Evolutionary conservation across 2,329 filamentous ascomycete genomes (phyloP).

Genomic region (Lachnellula willkommii): DNA sequence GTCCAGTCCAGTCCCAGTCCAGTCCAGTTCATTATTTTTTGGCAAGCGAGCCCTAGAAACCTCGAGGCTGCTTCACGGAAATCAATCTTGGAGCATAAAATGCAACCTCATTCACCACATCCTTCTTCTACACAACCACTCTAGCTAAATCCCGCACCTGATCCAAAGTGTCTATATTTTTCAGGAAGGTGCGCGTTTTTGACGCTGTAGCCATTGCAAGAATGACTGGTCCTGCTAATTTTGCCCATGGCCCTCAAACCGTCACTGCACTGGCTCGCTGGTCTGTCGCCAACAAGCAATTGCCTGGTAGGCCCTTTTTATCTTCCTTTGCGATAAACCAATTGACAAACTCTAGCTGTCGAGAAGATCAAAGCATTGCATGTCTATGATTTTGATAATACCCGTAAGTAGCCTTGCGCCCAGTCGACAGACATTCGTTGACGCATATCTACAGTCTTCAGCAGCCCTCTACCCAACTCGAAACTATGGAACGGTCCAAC

Average conservation of each 20-base stretch:
- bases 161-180: constrained; percentile 15
- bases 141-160: not conserved
- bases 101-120: not conserved
- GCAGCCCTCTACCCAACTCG: constrained; percentile 81
- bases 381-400: constrained; percentile 98
- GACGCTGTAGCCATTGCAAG: constrained; percentile 16
- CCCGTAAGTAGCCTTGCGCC: constrained; percentile 50
- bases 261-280: constrained; percentile 75
- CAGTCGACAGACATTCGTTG: constrained; percentile 2
- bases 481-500: constrained; percentile 79
- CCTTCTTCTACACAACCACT: not conserved
- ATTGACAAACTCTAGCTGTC: constrained; percentile 41
- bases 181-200: constrained; percentile 9
- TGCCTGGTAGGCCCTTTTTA: constrained; percentile 52
- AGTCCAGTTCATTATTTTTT: not conserved
- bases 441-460: constrained; percentile 61
- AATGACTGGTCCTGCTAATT: constrained; percentile 12
- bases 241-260: constrained; percentile 40
- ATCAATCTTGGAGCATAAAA: too few species aligned
- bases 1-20: too few species aligned
- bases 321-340: not conserved
- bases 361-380: constrained; percentile 74
- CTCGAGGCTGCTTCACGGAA: not conserved
- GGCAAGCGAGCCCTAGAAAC: not conserved
- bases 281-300: constrained; percentile 69